A percentile compares a stretch with the other conserved stretches of the same genome.
These are phyloP conservation scores for Yarrowia deformans DNA, from an alignment of 805 yeast genomes.

Conservation along the genomic window DNA sequence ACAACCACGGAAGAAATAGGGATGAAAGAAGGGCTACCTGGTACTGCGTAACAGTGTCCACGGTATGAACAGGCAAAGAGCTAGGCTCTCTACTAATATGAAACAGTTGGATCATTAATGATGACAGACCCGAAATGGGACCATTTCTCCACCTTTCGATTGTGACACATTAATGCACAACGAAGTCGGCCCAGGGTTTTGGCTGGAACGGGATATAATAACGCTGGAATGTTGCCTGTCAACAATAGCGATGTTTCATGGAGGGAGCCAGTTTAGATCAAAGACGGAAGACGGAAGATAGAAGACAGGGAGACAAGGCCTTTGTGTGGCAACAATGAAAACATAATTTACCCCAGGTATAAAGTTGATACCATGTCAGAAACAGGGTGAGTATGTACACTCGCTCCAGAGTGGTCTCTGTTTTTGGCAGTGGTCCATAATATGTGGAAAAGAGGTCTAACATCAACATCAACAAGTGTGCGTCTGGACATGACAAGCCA, in stretches of 20 bases:
- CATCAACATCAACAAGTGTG: neutral
- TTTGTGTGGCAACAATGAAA: neutral
- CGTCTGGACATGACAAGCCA: neutral
- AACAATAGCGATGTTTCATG: constrained; percentile 2
- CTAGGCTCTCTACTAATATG: too few species aligned
- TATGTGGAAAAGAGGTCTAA: neutral
- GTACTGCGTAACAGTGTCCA: too few species aligned
- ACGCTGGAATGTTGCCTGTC: neutral
- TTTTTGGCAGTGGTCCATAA: neutral
- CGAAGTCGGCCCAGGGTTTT: neutral
- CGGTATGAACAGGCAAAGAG: too few species aligned
- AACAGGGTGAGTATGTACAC: neutral
- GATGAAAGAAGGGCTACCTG: too few species aligned
- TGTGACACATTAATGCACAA: neutral
- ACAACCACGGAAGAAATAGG: neutral
- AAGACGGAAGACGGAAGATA: neutral
- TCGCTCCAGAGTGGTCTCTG: neutral
- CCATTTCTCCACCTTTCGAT: constrained; percentile 15
- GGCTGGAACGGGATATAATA: neutral
- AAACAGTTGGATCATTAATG: neutral
- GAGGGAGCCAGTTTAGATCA: neutral
- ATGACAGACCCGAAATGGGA: neutral
- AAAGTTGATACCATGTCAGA: neutral
- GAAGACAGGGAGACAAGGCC: neutral
- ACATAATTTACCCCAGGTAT: neutral